Evolutionary conservation across 2,329 filamentous ascomycete genomes (phyloP), one percentile per base, ranked within the genome.

Genomic region (Plectosphaerella cucumerina): DNA sequence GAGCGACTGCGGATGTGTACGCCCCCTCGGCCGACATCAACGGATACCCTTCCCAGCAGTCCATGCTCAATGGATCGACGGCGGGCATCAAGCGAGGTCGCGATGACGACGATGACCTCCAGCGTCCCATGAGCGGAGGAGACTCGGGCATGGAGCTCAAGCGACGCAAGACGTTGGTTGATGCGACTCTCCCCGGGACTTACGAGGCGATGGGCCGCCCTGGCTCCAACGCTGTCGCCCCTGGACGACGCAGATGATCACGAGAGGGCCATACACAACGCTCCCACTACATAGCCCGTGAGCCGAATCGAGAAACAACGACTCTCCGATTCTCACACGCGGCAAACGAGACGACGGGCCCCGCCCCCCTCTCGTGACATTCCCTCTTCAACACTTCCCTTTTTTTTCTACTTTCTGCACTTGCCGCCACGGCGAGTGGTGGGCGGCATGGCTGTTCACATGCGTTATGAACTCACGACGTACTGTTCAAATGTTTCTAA

Each of bases 121-220:
- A 78, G 47, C 84, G 87, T 12, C 80, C 86, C 20, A 77, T 82
- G 37, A 85, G 78, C 62, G 26, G 26, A n/a, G 80, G 80, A 43
- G 64, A 60, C 15, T 51, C 62, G 20, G 82, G 85, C 43, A 71
- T 84, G 55, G 81, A 87, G 20, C 69, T 87, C 53, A 95, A 95
- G 73, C 84, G 90, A 59, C 85, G 89, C 56, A 93, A 92, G 75
- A 92, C 88, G 0, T 76, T 88, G 58, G 80, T 83, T 56, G 85
- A 89, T 59, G 72, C 76, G 11, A 71, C 74, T 3, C 73, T 79
- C n/a, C 70, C 78, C 21, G 70, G 78, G 20, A 67, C 65, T 17
- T 81, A 80, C 59, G 77, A 81, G 46, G 59, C 72, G 17, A 69
- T 80, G 63, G 75, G 66, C 56, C 74, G 77, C 55, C 67, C 76